Evolutionary conservation across 257 asterid species (phyloP).

Genomic region (Galeopsis tetrahit): DNA sequence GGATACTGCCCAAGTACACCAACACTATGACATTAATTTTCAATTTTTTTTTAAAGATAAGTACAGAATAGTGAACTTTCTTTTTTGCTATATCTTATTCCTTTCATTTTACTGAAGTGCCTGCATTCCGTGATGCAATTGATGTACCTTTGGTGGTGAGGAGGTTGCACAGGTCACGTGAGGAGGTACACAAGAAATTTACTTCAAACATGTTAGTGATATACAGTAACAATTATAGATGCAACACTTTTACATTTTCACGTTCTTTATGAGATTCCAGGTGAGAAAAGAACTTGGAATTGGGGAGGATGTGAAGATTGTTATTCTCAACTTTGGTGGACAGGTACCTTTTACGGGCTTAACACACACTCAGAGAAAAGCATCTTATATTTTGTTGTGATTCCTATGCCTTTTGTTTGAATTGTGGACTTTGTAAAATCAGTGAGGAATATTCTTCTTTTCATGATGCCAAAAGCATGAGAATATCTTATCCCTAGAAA

Average conservation of each 20-base stretch:
- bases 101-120: conserved; percentile 61
- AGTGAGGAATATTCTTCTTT: background rate
- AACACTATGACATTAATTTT: conserved; percentile 12
- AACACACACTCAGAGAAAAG: background rate
- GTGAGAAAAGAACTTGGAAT: conserved; percentile 87
- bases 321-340: conserved; percentile 97
- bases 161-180: conserved; percentile 84
- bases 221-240: conserved; percentile 4
- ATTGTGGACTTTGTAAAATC: background rate
- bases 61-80: background rate
- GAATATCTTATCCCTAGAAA: conserved; percentile 11
- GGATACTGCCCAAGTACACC: conserved; percentile 97
- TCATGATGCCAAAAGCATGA: conserved; percentile 12
- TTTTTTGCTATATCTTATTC: conserved; percentile 18
- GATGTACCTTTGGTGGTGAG: conserved; percentile 98
- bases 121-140: conserved; percentile 95
- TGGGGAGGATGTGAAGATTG: conserved; percentile 75
- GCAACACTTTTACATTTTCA: conserved; percentile 18
- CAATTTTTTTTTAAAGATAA: conserved; percentile 19
- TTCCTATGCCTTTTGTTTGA: background rate
- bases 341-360: conserved; percentile 55
- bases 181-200: conserved; percentile 56
- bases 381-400: background rate
- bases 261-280: conserved; percentile 46
- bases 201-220: conserved; percentile 11